A percentile compares a stretch with the other conserved stretches of the same genome.
These are phyloP conservation scores for Candida pseudoglaebosa DNA, from an alignment of 805 yeast species.

Conservation along the genomic window DNA sequence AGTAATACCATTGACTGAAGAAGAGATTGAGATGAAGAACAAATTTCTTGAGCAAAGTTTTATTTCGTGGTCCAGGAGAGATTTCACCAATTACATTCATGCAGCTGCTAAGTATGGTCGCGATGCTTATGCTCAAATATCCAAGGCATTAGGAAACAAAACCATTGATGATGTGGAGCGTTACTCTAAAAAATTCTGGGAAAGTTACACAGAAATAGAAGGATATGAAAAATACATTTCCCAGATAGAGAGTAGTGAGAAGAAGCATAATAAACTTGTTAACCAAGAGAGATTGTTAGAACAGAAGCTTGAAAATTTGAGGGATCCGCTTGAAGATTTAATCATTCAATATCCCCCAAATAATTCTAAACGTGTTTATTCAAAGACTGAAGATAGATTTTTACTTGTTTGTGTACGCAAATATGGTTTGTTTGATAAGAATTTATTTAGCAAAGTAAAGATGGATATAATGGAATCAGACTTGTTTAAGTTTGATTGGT, in stretches of 20 bases:
- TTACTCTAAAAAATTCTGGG: slow-evolving; percentile 65
- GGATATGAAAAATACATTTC: slow-evolving; percentile 67
- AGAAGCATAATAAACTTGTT: slow-evolving; percentile 51
- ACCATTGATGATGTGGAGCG: slow-evolving; percentile 53
- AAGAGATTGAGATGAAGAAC: slow-evolving; percentile 54
- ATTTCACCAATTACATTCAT: slow-evolving; percentile 67
- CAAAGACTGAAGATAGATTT: slow-evolving; percentile 67
- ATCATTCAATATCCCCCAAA: slow-evolving; percentile 76
- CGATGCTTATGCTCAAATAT: slow-evolving; percentile 44
- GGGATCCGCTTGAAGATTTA: slow-evolving; percentile 62
- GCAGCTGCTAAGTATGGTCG: slow-evolving; percentile 68
- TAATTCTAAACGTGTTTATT: slow-evolving; percentile 70
- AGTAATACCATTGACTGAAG: slow-evolving; percentile 58
- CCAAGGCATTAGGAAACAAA: slow-evolving; percentile 54
- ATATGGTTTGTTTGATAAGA: slow-evolving; percentile 58
- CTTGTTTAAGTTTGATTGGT: slow-evolving; percentile 71
- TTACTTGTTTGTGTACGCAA: slow-evolving; percentile 57
- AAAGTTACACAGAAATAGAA: slow-evolving; percentile 52
- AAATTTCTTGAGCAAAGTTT: slow-evolving; percentile 54
- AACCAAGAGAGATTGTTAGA: slow-evolving; percentile 55
- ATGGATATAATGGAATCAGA: slow-evolving; percentile 58
- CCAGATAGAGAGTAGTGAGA: slow-evolving; percentile 74
- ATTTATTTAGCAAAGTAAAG: slow-evolving; percentile 60
- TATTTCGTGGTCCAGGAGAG: slow-evolving; percentile 69
- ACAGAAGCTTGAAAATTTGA: slow-evolving; percentile 48